Conservation (phyloP, 73 alveolate species). For the Uronychia setigera region DNA sequence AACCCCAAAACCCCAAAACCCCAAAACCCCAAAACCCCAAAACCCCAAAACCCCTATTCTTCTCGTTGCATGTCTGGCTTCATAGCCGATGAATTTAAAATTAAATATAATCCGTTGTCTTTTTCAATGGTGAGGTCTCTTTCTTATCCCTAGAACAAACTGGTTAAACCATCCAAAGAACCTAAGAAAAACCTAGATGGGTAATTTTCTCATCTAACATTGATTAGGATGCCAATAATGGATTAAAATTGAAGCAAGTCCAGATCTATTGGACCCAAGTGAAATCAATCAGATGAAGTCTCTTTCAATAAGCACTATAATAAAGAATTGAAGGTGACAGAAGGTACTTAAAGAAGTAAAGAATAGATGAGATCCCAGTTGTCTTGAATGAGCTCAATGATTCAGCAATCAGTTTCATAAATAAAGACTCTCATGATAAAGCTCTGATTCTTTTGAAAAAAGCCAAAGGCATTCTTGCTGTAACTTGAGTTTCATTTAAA, state of each 20-base stretch:
- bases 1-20: too few species aligned
- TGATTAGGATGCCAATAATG: neutral
- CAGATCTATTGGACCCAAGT: neutral
- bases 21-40: too few species aligned
- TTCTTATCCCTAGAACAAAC: too few species aligned
- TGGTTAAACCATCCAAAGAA: too few species aligned
- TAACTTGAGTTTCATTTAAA: too few species aligned
- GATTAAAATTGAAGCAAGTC: neutral
- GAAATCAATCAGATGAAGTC: neutral
- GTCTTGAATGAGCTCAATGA: conserved; percentile 47
- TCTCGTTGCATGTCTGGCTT: too few species aligned
- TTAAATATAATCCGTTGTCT: too few species aligned
- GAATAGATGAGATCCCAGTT: conserved; percentile 50
- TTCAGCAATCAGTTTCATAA: conserved; percentile 23
- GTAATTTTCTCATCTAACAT: too few species aligned
- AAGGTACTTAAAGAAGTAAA: neutral
- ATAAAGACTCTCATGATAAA: conserved; percentile 38
- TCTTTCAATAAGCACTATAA: conserved; percentile 50
- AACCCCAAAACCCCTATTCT: too few species aligned
- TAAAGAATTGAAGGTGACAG: conserved; percentile 44
- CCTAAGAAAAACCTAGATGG: too few species aligned
- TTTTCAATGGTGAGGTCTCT: too few species aligned
- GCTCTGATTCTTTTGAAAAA: conserved; percentile 41
- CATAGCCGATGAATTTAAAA: too few species aligned
- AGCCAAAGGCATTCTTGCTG: conserved; percentile 52